Base-by-base conservation (phyloP, 75 land plant genomes). In the Selaginella tamariscina region DNA sequence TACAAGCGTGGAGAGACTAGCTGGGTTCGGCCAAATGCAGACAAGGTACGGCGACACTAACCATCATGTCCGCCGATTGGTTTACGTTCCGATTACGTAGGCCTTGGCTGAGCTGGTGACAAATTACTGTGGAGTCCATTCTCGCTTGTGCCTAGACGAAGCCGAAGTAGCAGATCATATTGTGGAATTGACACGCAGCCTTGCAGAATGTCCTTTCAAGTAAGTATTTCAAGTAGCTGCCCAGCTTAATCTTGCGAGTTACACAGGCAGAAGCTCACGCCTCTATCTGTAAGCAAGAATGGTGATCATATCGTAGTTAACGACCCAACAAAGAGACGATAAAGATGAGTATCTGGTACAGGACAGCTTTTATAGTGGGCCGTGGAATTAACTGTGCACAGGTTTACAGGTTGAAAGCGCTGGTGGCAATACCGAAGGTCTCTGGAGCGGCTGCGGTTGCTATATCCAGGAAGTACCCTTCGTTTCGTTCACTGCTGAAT, bases 91-190 rank as follows among this genome's bases (percentile, higher is more conserved):
- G 27, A 1, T 70, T 26, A 8, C 78, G n/a, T 78, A 95, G 99
- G 85, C 74, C 11, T 29, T 95, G 32, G 80, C 91, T 32, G 83
- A 74, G 68, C 64, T 95, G 2, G 62, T 81, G 13, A 90, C 89
- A 24, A 76, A 88, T 66, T 87, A 76, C 72, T 30, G 9, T 15
- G 77, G 79, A 56, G 88, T 95, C 18, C 96, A 79, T 64, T 90
- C 99, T 39, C 82, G 91, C 66, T 71, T 80, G 39, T 95, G 96
- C 32, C 30, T 83, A 24, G 99, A 95, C 81, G 99, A 95, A 77
- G 88, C 99, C 74, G 99, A 95, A 66, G 32, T 90, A 29, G 91
- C 99, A 68, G 99, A 95, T 23, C 96, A 90, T 75, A 70, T 95
- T 65, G 85, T 86, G 69, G 91, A 89, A 32, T 79, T 95, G 60